phyloP scores from a whole-genome alignment of 306 rosid genomes.

The Begonia peltatifolia region DNA sequence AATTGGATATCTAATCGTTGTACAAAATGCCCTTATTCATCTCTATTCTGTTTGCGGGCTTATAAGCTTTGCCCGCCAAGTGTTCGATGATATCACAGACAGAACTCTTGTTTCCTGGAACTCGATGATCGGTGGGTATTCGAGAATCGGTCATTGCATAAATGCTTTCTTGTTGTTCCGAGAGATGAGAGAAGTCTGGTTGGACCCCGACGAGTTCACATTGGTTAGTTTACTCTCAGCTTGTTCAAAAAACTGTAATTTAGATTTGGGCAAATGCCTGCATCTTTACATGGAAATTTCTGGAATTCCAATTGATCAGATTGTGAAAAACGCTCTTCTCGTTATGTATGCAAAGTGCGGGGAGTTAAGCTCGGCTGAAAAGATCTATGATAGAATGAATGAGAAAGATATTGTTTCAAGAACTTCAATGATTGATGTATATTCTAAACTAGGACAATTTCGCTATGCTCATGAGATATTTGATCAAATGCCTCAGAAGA shows the following conservation, averaged over 20 bases:
- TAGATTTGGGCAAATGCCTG: constrained; percentile 39
- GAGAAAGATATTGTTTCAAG: constrained; percentile 48
- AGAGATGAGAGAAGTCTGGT: constrained; percentile 26
- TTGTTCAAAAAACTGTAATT: constrained; percentile 34
- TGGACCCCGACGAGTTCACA: constrained; percentile 45
- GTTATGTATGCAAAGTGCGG: constrained; percentile 71
- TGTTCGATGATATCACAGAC: constrained; percentile 47
- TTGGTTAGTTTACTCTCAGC: constrained; percentile 57
- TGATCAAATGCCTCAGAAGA: constrained; percentile 42
- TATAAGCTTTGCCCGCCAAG: constrained; percentile 21
- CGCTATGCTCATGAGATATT: constrained; percentile 27
- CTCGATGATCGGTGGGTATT: constrained; percentile 51
- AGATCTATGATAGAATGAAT: constrained; percentile 30
- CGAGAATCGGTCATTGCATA: constrained; percentile 21
- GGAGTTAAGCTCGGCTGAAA: constrained; percentile 28
- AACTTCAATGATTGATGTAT: constrained; percentile 55
- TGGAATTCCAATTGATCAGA: constrained; percentile 38
- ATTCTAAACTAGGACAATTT: constrained; percentile 39
- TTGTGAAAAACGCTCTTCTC: constrained; percentile 41
- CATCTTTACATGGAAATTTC: constrained; percentile 30
- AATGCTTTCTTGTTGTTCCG: constrained; percentile 33
- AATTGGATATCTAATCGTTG: constrained; percentile 28
- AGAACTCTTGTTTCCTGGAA: constrained; percentile 63
- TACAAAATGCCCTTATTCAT: constrained; percentile 39
- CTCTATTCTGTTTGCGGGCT: constrained; percentile 31